Base-by-base conservation (phyloP, 768 basidiomycete genomes). In the Boletus edulis region DNA sequence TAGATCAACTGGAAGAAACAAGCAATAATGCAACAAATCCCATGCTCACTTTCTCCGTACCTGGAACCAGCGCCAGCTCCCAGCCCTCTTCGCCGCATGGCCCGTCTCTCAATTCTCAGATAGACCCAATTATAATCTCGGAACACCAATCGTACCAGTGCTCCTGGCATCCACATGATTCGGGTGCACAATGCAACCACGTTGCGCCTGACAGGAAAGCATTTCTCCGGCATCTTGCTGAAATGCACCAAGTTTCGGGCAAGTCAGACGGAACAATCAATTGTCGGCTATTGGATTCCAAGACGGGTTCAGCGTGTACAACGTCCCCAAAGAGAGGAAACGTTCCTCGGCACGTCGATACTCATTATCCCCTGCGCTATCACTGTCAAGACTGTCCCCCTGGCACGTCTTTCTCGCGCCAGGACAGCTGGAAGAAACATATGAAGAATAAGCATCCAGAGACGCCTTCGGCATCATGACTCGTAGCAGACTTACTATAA, bases 341-440 rank as follows among this genome's bases (percentile, higher is more conserved):
- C 22, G 40, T 65, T 12, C 24, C 66, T 24, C 46, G 66, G 1
- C 68, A 67, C 14, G 46, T 49, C 0, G 61, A 62, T 7, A 60
- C 35, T 1, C 66, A 70, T 37, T 62, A 62, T 17, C 47, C n/a
- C 1, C 5, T 50, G 13, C 66, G 63, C 27, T 49, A 50, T 43
- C 12, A 29, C 4, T 67, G 68, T 39, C 44, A 22, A 8, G 5
- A 49, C 13, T 67, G 68, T 46, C 32, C n/a, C 1, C 1, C 8
- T 11, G 54, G 18, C 1, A 65, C 43, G 22, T 40, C 54, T 10
- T 67, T 68, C 49, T 68, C 66, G 11, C 68, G 66, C 4, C 22
- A 39, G 43, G 66, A 70, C 38, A 67, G 31, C 49, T 42, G 51
- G 48, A 48, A 3, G 1, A 18, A 34, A 2, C 68, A 67, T n/a